Evolutionary conservation across 805 yeast species (phyloP).

Genomic region (Myxozyma lipomycoides): DNA sequence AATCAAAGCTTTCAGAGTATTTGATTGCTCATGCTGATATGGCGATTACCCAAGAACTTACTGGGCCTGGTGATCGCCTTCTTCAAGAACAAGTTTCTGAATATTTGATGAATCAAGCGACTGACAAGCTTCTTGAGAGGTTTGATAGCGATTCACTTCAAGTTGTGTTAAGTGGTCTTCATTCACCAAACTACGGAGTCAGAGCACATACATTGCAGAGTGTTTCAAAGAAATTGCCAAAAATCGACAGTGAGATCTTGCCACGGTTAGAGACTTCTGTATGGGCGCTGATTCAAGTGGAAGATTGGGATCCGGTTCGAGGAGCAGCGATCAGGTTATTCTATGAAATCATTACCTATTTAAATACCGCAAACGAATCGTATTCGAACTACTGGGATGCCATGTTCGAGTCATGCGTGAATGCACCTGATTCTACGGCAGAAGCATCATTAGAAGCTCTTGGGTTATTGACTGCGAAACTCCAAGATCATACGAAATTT

Average conservation of each 20-base stretch:
- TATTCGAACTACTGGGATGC: neutral
- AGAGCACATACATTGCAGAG: neutral
- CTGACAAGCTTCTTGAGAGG: slow-evolving; percentile 2
- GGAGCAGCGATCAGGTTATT: slow-evolving; percentile 31
- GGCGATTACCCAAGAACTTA: neutral
- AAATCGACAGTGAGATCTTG: neutral
- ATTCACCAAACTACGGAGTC: slow-evolving; percentile 3
- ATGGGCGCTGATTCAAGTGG: slow-evolving; percentile 3
- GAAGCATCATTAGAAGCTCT: slow-evolving; percentile 50
- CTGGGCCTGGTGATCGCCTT: slow-evolving; percentile 8
- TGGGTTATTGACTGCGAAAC: slow-evolving; percentile 43
- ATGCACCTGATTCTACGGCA: slow-evolving; percentile 44
- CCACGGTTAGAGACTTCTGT: neutral
- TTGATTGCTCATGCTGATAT: neutral
- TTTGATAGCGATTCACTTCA: neutral
- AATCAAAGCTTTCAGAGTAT: neutral
- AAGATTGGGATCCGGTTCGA: slow-evolving; percentile 31
- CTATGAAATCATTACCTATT: neutral
- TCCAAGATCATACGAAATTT: slow-evolving; percentile 26
- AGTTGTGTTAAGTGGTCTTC: slow-evolving; percentile 1
- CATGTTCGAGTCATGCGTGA: slow-evolving; percentile 35
- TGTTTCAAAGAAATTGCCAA: neutral
- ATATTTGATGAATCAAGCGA: neutral
- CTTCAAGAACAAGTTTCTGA: slow-evolving; percentile 12
- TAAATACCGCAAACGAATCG: neutral